Base-by-base conservation (phyloP, 257 asterid species). In the Cinchona pubescens region DNA sequence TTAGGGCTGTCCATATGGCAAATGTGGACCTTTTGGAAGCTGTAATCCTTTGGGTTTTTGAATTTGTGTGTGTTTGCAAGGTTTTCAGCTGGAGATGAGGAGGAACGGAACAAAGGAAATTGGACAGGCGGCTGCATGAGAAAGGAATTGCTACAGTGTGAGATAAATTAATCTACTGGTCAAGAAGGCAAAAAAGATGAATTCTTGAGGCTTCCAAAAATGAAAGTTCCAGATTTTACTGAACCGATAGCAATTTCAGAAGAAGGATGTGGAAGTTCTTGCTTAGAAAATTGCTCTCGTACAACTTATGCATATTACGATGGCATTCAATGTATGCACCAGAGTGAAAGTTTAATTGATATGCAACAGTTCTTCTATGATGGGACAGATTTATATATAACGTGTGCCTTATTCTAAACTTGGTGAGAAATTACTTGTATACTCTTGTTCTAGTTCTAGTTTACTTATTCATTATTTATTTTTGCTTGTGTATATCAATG, bases 111-210 rank as follows among this genome's bases (percentile, higher is more conserved):
- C n/a, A 71, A 81, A 0, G 87, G 85, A 35, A 84, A 87, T 63
- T 83, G 90, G 94, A 76, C 82, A 4, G 35, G 83, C 34, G 96
- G 96, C 49, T 92, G 97, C 64, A 56, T 60, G 40, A 87, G 95
- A 69, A 75, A 77, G 70, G 72, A 27, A 14, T 75, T 75, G 19
- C 62, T 90, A 76, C 72, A 69, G 16, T 87, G 90, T 23, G 80
- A 67, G 35, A 77, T 74, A 43, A 71, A 65, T 30, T 63, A 59
- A 48, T 76, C 76, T 1, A 42, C 66, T 2, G 55, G 37, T 37
- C 69, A 16, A 42, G 80, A 75, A 21, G 61, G 77, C 8, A 75
- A 71, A n/a, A 61, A 25, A 34, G 97, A 91, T 76, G 85, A 88
- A 56, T 92, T 83, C 69, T 21, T 75, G 79, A 81, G 49, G 82